Evolutionary conservation across 176 grass and related monocot species (phyloP).

Genomic region (Triticum dicoccoides): DNA sequence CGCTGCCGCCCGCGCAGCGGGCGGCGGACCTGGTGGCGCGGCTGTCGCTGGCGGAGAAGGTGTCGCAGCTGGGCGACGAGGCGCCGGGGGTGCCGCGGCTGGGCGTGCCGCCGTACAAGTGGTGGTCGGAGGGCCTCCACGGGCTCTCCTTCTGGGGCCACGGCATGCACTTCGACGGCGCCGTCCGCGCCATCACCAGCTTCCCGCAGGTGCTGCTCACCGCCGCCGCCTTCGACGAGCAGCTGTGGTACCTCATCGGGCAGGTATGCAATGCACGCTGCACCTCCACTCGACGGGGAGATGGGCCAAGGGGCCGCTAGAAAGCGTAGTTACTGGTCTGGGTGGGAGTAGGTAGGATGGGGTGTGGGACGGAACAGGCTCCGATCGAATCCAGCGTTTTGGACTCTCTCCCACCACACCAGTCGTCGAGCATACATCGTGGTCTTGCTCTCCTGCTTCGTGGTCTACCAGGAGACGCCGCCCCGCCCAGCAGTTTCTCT

Average conservation of each 20-base stretch:
- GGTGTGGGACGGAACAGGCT: too few relatives aligned
- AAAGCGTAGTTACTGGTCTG: neutral
- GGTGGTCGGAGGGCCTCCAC: slow-evolving; percentile 89
- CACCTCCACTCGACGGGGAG: too few relatives aligned
- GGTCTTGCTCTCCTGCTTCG: neutral
- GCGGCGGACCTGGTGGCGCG: slow-evolving; percentile 53
- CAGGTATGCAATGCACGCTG: slow-evolving; percentile 34
- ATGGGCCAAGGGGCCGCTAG: neutral
- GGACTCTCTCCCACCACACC: too few relatives aligned
- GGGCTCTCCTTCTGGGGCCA: slow-evolving; percentile 64
- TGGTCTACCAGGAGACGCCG: too few relatives aligned
- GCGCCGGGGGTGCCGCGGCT: slow-evolving; percentile 47
- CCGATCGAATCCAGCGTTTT: too few relatives aligned
- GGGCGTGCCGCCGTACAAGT: slow-evolving; percentile 63
- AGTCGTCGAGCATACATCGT: neutral
- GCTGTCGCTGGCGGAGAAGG: slow-evolving; percentile 62
- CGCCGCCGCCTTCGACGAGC: slow-evolving; percentile 64
- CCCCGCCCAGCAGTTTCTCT: too few relatives aligned
- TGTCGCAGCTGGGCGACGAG: slow-evolving; percentile 61
- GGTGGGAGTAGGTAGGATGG: neutral
- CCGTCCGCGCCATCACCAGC: slow-evolving; percentile 51
- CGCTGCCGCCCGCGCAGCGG: neutral
- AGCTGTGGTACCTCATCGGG: slow-evolving; percentile 63
- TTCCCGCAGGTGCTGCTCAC: slow-evolving; percentile 81
- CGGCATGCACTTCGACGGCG: slow-evolving; percentile 45